Evolutionary conservation across 306 rosid species (phyloP).

Genomic region (Cucurbita argyrosperma): DNA sequence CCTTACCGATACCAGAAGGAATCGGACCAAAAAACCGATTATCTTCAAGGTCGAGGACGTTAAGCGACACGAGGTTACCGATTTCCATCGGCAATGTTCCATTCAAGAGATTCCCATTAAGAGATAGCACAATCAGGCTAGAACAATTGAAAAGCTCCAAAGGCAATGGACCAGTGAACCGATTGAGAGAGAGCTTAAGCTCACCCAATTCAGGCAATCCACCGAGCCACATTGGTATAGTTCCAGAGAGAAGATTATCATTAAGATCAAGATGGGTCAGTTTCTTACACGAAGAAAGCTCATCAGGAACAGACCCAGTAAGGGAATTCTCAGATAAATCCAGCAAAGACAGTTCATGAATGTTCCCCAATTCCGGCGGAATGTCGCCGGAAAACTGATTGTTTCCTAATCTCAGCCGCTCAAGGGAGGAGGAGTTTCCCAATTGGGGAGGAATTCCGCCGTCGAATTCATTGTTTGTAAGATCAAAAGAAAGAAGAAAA

Average conservation of each 20-base stretch:
- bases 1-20: slow-evolving; percentile 44
- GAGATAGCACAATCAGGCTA: slow-evolving; percentile 53
- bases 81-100: slow-evolving; percentile 60
- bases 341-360: slow-evolving; percentile 40
- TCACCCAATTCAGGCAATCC: slow-evolving; percentile 59
- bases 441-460: slow-evolving; percentile 55
- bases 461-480: slow-evolving; percentile 51
- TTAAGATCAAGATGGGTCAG: slow-evolving; percentile 52
- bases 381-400: slow-evolving; percentile 64
- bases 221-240: slow-evolving; percentile 68
- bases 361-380: slow-evolving; percentile 50
- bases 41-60: slow-evolving; percentile 46
- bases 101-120: slow-evolving; percentile 46
- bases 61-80: slow-evolving; percentile 46
- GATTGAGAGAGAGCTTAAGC: slow-evolving; percentile 63
- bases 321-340: slow-evolving; percentile 72
- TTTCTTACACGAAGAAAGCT: slow-evolving; percentile 65
- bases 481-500: slow-evolving; percentile 66
- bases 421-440: slow-evolving; percentile 54
- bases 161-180: slow-evolving; percentile 53
- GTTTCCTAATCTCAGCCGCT: slow-evolving; percentile 64
- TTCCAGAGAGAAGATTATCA: slow-evolving; percentile 51
- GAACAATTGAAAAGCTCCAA: slow-evolving; percentile 51
- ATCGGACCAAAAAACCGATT: slow-evolving; percentile 56
- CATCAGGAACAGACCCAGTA: slow-evolving; percentile 56